These are phyloP conservation scores for Backusella psychrophila DNA, from an alignment of 192 early-diverging fungal genomes.

Conservation along the genomic window DNA sequence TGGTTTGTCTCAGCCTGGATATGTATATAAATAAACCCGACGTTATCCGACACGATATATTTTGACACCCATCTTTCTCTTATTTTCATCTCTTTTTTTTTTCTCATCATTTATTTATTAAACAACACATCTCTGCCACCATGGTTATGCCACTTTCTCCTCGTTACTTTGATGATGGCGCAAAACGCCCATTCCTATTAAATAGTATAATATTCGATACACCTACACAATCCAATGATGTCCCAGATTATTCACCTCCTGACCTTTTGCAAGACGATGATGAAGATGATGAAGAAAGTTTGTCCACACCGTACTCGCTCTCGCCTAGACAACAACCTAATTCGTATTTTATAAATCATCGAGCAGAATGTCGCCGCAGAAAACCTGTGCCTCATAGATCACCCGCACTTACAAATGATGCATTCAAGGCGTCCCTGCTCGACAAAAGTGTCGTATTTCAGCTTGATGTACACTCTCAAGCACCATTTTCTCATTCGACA, in stretches of 20 bases:
- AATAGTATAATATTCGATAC: neutral
- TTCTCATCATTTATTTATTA: neutral
- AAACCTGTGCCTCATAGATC: conserved; percentile 24
- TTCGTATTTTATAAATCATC: neutral
- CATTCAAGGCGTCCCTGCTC: conserved; percentile 3
- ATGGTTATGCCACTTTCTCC: neutral
- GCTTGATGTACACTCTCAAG: conserved; percentile 2
- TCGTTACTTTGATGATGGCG: neutral
- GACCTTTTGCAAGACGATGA: conserved; percentile 31
- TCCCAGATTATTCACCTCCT: conserved; percentile 15
- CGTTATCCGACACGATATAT: neutral
- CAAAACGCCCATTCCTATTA: neutral
- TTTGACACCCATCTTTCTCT: neutral
- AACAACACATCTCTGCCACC: neutral
- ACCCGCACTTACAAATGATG: conserved; percentile 18
- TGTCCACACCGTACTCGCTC: neutral
- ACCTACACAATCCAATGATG: neutral
- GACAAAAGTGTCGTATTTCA: conserved; percentile 29
- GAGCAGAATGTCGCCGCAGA: conserved; percentile 6
- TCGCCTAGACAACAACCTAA: neutral
- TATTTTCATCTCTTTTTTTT: neutral
- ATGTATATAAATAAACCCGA: neutral
- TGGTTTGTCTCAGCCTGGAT: neutral
- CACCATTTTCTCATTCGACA: neutral
- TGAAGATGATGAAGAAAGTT: conserved; percentile 25